Percentiles rank a stretch among this genome's conserved stretches.
phyloP scores from a whole-genome alignment of 2,329 filamentous ascomycete genomes.

The Amesomyces nigricolor region DNA sequence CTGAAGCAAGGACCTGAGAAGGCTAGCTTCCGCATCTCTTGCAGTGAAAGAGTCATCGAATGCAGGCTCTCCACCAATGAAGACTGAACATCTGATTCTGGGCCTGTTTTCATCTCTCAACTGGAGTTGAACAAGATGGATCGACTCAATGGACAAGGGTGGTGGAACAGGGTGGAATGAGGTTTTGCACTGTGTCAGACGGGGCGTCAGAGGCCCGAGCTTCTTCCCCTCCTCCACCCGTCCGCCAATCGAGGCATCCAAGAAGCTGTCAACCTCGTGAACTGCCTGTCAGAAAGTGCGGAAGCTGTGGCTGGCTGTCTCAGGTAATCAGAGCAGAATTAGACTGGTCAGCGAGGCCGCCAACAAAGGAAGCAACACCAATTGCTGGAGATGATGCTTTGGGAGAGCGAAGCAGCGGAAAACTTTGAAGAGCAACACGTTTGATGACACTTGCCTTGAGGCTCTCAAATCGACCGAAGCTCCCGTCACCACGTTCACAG shows the following conservation, averaged over 20 bases:
- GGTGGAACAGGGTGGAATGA: neutral
- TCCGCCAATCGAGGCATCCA: no score
- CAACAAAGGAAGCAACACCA: no score
- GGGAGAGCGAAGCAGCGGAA: neutral
- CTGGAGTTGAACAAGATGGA: neutral
- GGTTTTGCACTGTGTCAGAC: constrained; percentile 2
- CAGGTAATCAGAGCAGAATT: no score
- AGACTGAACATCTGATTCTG: neutral
- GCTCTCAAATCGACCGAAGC: no score
- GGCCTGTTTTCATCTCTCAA: no score
- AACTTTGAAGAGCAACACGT: neutral
- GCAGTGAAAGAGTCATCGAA: neutral
- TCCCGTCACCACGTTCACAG: no score
- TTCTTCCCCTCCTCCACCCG: no score
- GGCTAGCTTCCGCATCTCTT: neutral
- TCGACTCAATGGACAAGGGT: constrained; percentile 4
- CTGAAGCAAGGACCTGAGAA: neutral
- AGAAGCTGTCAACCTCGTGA: no score
- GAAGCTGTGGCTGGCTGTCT: neutral
- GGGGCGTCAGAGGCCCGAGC: neutral
- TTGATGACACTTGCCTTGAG: no score
- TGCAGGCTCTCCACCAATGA: neutral
- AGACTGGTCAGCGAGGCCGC: no score
- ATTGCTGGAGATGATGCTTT: neutral
- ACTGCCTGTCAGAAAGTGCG: neutral